Evolutionary conservation across 2,329 filamentous ascomycete genomes (phyloP).

Genomic region (Epichloe scottii): DNA sequence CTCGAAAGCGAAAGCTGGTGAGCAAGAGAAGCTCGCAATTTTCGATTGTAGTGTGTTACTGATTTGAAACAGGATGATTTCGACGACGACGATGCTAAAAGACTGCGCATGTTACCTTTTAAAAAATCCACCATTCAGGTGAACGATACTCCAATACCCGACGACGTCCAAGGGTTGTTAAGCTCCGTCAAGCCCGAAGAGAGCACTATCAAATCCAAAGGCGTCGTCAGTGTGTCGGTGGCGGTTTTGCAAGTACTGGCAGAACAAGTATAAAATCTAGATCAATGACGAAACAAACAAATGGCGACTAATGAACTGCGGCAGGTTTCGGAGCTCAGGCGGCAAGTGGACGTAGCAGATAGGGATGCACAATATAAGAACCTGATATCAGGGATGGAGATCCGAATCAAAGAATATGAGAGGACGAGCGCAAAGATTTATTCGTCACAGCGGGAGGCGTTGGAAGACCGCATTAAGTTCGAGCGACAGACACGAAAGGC

Average conservation of each 20-base stretch:
- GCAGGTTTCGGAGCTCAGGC: conserved; percentile 20
- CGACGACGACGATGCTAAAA: conserved; percentile 18
- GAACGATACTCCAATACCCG: conserved; percentile 20
- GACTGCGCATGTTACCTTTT: conserved; percentile 15
- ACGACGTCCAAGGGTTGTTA: conserved; percentile 19
- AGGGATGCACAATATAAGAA: conserved; percentile 25
- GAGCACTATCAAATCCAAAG: conserved; percentile 7
- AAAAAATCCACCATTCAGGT: conserved; percentile 10
- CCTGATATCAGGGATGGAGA: conserved; percentile 31
- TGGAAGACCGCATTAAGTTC: conserved; percentile 36
- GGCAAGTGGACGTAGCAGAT: conserved; percentile 14
- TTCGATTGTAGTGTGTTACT: not conserved
- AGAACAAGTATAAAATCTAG: conserved; percentile 20
- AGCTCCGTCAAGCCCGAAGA: conserved; percentile 10
- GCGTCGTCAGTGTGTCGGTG: conserved; percentile 18
- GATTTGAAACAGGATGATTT: conserved; percentile 18
- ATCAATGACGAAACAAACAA: not conserved
- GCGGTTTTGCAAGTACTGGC: conserved; percentile 26
- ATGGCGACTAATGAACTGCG: not conserved
- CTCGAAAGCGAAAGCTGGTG: conserved; percentile 37
- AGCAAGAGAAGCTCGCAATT: conserved; percentile 12
- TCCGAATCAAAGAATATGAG: conserved; percentile 32
- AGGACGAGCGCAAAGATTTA: conserved; percentile 33
- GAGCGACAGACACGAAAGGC: conserved; percentile 33
- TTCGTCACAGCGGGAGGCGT: conserved; percentile 33